Percentiles rank a stretch among this genome's conserved stretches.
These are phyloP conservation scores for Cutaneotrichosporon daszewskae DNA, from an alignment of 1,284 basidiomycete genomes.

Conservation along the genomic window DNA sequence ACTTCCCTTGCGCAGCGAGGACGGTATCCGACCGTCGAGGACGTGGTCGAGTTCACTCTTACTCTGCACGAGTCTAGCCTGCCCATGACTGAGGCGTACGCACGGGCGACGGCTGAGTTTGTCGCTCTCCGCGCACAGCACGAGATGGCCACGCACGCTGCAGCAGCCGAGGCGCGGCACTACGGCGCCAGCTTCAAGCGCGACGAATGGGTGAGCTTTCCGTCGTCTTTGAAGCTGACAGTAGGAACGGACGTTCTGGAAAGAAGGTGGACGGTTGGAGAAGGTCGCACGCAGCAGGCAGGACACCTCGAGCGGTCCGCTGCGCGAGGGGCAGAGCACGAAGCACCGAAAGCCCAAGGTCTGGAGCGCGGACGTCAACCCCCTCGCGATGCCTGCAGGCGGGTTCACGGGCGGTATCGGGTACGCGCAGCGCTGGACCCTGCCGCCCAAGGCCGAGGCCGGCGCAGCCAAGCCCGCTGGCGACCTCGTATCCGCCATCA, in stretches of 20 bases:
- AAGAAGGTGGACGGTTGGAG: constrained; percentile 15
- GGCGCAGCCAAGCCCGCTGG: constrained; percentile 3
- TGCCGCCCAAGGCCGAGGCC: constrained; percentile 21
- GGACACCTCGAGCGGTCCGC: not conserved
- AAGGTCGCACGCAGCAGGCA: not conserved
- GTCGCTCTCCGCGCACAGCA: constrained; percentile 77
- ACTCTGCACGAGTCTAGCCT: constrained; percentile 68
- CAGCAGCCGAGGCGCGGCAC: constrained; percentile 70
- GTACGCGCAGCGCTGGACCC: constrained; percentile 38
- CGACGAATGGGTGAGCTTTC: constrained; percentile 39
- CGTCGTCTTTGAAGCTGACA: not conserved
- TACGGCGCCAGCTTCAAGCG: constrained; percentile 56
- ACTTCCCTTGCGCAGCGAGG: constrained; percentile 70
- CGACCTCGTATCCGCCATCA: constrained; percentile 18
- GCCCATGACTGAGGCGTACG: constrained; percentile 75
- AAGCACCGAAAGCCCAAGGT: constrained; percentile 25
- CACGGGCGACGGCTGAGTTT: constrained; percentile 73
- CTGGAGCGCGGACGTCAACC: constrained; percentile 28
- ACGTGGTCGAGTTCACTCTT: constrained; percentile 72
- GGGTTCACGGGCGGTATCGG: constrained; percentile 32
- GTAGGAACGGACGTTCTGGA: constrained; percentile 31
- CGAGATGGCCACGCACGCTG: constrained; percentile 68
- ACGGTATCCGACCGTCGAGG: constrained; percentile 77
- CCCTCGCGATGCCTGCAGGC: constrained; percentile 13
- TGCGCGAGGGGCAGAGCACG: not conserved